phyloP scores from a whole-genome alignment of 1,284 basidiomycete genomes.

The Phaffia rhodozyma region DNA sequence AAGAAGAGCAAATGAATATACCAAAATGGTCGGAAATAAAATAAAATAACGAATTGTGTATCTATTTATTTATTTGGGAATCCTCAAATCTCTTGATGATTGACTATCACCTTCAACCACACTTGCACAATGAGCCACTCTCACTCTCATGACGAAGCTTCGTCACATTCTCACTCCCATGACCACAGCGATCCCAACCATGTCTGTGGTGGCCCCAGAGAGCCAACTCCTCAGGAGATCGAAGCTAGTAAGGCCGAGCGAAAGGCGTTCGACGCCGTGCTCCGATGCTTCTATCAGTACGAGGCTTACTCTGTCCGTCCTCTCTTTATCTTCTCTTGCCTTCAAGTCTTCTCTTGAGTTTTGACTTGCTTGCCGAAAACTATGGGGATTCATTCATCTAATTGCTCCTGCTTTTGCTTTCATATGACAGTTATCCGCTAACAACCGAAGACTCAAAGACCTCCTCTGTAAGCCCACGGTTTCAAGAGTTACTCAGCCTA shows the following conservation, averaged over 20 bases:
- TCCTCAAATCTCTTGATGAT: neutral
- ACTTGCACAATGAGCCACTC: neutral
- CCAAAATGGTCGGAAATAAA: neutral
- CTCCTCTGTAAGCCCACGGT: constrained; percentile 8
- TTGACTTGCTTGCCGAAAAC: neutral
- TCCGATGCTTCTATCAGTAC: constrained; percentile 12
- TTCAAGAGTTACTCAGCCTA: neutral
- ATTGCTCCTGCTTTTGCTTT: neutral
- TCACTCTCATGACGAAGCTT: constrained; percentile 7
- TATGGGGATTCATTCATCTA: neutral
- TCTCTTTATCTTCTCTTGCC: neutral
- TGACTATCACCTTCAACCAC: neutral
- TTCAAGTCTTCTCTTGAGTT: neutral
- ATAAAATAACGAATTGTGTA: neutral
- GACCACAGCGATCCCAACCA: constrained; percentile 4
- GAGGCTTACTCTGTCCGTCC: constrained; percentile 8
- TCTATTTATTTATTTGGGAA: neutral
- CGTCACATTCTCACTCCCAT: constrained; percentile 2
- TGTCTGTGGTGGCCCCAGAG: neutral
- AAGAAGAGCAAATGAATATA: neutral
- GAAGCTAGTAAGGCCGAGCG: constrained; percentile 2
- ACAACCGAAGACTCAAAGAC: constrained; percentile 16
- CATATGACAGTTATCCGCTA: constrained; percentile 4
- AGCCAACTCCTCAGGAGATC: neutral
- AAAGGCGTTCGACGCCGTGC: neutral